Evolutionary conservation across 1,284 basidiomycete genomes (phyloP), one percentile per base, ranked within the genome.

Genomic region (Pholiota adiposa): DNA sequence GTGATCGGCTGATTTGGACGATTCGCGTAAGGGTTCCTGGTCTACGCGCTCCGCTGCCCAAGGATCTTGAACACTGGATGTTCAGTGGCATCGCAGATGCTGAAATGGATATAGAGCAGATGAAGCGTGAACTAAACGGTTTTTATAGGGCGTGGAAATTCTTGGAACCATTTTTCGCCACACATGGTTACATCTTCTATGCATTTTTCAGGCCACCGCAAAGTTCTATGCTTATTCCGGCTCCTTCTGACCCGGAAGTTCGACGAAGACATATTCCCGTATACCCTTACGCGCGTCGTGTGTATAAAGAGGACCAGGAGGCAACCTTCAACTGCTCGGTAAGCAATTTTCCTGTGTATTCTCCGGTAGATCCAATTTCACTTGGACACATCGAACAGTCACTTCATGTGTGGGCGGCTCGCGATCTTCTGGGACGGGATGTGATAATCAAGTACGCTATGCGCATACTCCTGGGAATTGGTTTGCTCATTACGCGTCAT

Each of bases 391-490:
- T 40, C 25, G 4, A 12, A 11, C 12, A 46, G 44, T 46, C 44
- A 8, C 23, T 27, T 12, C 21, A 5, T 16, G 46, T 53, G 9
- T 40, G 51, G 51, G 25, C 51, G 14, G 51, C 60, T 18, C 27
- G 49, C 21, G 59, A 60, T 38, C 2, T 9, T 14, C 16, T 40
- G 4, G 59, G 59, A 11, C 46, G 49, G 1, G 54, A 60, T 12
- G 59, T 56, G 7, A 18, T 56, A n/a, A 56, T 60, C 34, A 60
- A 56, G 59, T 60, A 33, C 48, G 27, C 16, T 49, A 21, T 16
- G 5, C 27, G 33, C 23, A 16, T 33, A 23, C 27, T 11, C 1
- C 12, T 52, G 36, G 19, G 4, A 27, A 12, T 34, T 33, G 0
- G 23, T 29, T 18, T 16, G 2, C 40, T 38, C 12, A 9, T 4